Base-by-base conservation (phyloP, 495 filamentous ascomycete species). In the Lepraria neglecta region DNA sequence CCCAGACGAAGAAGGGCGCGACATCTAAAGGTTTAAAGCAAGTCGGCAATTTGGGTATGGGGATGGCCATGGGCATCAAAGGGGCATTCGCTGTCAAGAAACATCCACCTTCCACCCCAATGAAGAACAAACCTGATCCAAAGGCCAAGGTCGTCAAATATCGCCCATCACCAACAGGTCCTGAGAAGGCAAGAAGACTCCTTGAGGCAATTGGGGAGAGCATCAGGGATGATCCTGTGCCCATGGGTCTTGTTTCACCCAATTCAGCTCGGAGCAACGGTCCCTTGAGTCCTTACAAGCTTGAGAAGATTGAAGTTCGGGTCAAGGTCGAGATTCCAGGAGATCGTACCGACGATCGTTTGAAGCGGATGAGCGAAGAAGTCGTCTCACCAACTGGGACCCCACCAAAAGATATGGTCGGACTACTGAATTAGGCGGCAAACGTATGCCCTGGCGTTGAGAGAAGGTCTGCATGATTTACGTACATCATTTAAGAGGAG, bases 241-340 rank as follows among this genome's bases (percentile, higher is more conserved):
- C 76, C 14, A 76, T 78, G 75, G 68, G 67, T 40, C 71, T 73
- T 24, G 62, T 80, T 27, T 69, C 77, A 31, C 67, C 73, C 2
- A 70, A 74, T 24, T 76, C 74, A 40, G 71, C 72, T 19, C 74
- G 72, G 56, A 77, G 68, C 62, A 80, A 81, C 56, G 72, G 72
- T 3, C 67, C 69, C 19, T 58, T 74, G 50, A 68, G 38, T 31
- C 62, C 38, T 43, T 50, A 43, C 27, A 24, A 55, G 27, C 64
- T 69, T 9, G 61, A 50, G 40, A 67, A 62, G 40, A 69, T 64
- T 24, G 64, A 61, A 21, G 45, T 64, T 24, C 24, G 2, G 24
- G 24, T 24, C 24, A 24, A 43, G 48, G 27, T 57, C n/a, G 56
- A 58, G 12, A 61, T 54, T 28, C 19, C 35, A 10, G 30, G 38